Percentiles rank a stretch among this genome's conserved stretches.
Evolutionary conservation across 768 basidiomycete genomes (phyloP).

Genomic region (Phanerochaete carnosa): DNA sequence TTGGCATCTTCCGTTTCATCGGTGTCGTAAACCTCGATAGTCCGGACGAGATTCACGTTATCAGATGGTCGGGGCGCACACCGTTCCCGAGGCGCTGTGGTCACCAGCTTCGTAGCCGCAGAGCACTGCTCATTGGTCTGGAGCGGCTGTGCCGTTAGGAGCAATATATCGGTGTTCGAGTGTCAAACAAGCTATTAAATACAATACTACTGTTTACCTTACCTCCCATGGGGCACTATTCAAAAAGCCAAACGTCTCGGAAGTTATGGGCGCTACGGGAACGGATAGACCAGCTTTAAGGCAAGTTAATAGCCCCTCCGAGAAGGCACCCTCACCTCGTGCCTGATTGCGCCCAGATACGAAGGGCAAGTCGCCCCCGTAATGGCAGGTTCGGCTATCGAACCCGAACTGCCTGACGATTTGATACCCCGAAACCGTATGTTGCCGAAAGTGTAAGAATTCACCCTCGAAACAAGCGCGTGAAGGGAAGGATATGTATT

Average conservation of each 20-base stretch:
- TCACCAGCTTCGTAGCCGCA: background rate
- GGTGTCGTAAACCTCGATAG: background rate
- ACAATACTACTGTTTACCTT: too few relatives aligned
- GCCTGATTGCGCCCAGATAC: background rate
- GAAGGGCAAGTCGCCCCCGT: background rate
- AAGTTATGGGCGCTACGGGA: background rate
- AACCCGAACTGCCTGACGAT: background rate
- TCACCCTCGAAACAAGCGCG: background rate
- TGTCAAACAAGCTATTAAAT: too few relatives aligned
- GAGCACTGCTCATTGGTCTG: too few relatives aligned
- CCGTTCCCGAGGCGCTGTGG: background rate
- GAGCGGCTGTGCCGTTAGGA: too few relatives aligned
- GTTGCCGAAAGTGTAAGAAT: background rate
- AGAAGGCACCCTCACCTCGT: background rate
- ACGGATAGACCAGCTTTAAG: background rate
- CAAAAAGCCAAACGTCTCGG: background rate
- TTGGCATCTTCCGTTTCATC: too few relatives aligned
- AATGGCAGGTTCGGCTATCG: background rate
- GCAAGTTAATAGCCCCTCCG: background rate
- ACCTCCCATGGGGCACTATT: background rate
- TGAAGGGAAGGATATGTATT: background rate
- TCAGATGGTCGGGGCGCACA: background rate
- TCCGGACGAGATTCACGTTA: background rate
- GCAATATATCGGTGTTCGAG: too few relatives aligned
- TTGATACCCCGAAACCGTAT: background rate